These are phyloP conservation scores for Dothideomycetes sp. DNA, from an alignment of 2,329 filamentous ascomycete genomes.

Conservation along the genomic window DNA sequence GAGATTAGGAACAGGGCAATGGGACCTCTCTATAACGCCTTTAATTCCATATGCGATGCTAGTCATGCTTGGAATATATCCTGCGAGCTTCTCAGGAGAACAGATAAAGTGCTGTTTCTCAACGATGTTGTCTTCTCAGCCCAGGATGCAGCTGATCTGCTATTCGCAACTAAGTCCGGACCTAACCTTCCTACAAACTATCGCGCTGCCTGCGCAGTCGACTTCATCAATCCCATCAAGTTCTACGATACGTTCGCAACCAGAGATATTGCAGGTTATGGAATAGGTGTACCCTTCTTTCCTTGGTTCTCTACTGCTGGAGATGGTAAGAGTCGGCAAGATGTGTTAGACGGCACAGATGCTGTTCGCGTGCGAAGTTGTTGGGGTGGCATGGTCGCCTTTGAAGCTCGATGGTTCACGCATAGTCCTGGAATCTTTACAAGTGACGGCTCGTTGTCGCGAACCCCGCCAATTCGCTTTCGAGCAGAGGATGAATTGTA, in stretches of 20 bases:
- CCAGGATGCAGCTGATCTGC: conserved; percentile 45
- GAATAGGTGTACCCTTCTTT: conserved; percentile 53
- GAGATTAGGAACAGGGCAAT: conserved; percentile 62
- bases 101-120: conserved; percentile 46
- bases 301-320: conserved; percentile 53
- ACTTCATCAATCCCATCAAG: conserved; percentile 55
- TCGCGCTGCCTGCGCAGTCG: conserved; percentile 58
- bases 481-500: conserved; percentile 30
- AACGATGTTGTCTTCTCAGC: conserved; percentile 59
- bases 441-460: no score
- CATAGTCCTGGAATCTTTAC: neutral
- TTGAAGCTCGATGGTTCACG: conserved; percentile 44
- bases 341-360: conserved; percentile 50
- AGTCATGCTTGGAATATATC: neutral
- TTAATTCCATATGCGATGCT: no score
- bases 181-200: conserved; percentile 42
- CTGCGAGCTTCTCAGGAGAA: neutral
- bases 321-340: conserved; percentile 41
- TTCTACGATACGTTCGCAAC: conserved; percentile 68
- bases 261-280: conserved; percentile 53
- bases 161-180: conserved; percentile 52
- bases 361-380: conserved; percentile 61
- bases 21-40: conserved; percentile 44
- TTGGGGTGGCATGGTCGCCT: conserved; percentile 67
- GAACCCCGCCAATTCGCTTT: conserved; percentile 34